These are phyloP conservation scores for Cicer pinnatifidum DNA, from an alignment of 306 rosid genomes.

Conservation along the genomic window DNA sequence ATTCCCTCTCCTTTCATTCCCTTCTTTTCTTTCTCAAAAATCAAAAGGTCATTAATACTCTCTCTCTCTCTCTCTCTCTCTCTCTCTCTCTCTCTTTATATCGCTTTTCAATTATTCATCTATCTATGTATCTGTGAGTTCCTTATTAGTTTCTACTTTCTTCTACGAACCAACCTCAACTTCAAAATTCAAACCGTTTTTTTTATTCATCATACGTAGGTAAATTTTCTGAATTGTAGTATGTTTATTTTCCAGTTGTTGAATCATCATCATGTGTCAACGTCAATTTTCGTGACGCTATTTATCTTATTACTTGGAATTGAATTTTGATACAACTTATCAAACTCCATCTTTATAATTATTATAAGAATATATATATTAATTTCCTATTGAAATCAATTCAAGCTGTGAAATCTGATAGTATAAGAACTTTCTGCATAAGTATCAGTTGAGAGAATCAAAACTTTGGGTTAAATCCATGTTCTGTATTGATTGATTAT, in stretches of 20 bases:
- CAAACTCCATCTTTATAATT: too few species aligned
- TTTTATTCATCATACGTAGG: slow-evolving; percentile 29
- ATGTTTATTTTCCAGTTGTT: background rate
- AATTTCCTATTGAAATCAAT: background rate
- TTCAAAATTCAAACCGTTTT: slow-evolving; percentile 28
- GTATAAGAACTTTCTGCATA: background rate
- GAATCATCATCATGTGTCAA: slow-evolving; percentile 8
- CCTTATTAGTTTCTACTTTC: background rate
- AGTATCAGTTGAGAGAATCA: background rate
- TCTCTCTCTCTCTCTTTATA: background rate
- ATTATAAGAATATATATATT: too few species aligned
- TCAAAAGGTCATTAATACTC: slow-evolving; percentile 57
- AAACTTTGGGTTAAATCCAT: background rate
- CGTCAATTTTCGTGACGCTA: slow-evolving; percentile 39
- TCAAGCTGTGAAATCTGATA: background rate
- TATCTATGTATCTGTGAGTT: slow-evolving; percentile 25
- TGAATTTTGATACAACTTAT: slow-evolving; percentile 1
- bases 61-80: background rate
- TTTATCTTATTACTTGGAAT: slow-evolving; percentile 10
- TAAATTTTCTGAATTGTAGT: background rate
- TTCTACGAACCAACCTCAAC: background rate
- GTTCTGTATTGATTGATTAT: background rate
- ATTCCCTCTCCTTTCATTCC: slow-evolving; percentile 45
- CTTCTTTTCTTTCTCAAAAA: slow-evolving; percentile 62
- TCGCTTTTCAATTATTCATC: background rate